Base-by-base conservation (phyloP, 2,329 filamentous ascomycete species). In the Periconia sp. region DNA sequence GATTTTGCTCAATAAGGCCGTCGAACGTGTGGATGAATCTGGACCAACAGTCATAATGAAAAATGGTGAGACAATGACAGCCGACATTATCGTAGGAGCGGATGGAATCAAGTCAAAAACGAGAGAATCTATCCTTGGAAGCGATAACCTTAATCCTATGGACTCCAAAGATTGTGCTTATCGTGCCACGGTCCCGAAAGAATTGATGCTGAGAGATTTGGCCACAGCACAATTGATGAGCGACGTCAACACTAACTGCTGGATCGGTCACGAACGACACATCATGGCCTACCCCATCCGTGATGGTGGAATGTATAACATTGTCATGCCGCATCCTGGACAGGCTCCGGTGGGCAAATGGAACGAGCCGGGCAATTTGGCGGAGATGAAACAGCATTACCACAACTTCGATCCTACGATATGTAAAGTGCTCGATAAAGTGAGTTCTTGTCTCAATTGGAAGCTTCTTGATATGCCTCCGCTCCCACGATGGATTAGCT, bases 161-260 rank as follows among this genome's bases (percentile, higher is more conserved):
- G n/a, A n/a, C n/a, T n/a, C n/a, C 0, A 83, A 82, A 0, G 83
- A 86, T 56, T 63, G 86, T 19, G 83, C 82, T 1, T 87, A 86
- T 56, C 73, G 83, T 4, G 78, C 56, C 22, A 76, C 83, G 0
- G 69, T 86, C 1, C 66, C 71, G 1, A 57, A 76, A 0, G 45
- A 52, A n/a, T 73, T 78, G 17, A 71, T 82, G 19, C 70, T 82
- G 28, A 18, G 22, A 3, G 52, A 61, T 38, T 50, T 54, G n/a
- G 54, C 57, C n/a, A n/a, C n/a, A n/a, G n/a, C n/a, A n/a, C n/a
- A n/a, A n/a, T n/a, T n/a, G n/a, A n/a, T n/a, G n/a, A n/a, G n/a
- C n/a, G n/a, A n/a, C n/a, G n/a, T n/a, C n/a, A n/a, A 26, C 24
- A 26, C 24, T n/a, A 9, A 9, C n/a, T 26, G 9, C 24, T 26